Percentiles rank a stretch among this genome's conserved stretches.
These are phyloP conservation scores for Penicillium fuscoglaucum DNA, from an alignment of 2,329 filamentous ascomycete species.

Conservation along the genomic window DNA sequence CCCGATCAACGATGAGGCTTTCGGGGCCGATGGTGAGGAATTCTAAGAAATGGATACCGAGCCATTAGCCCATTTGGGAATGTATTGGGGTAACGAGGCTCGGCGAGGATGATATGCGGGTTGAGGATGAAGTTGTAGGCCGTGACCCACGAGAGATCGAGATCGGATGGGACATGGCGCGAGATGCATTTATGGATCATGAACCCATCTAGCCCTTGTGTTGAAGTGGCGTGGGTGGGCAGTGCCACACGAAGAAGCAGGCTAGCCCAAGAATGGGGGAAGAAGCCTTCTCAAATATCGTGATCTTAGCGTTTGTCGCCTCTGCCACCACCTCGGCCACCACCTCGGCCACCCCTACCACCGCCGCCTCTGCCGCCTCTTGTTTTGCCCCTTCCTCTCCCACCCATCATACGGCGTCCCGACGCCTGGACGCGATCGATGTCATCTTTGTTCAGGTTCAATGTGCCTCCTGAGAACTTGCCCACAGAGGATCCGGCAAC, in stretches of 20 bases:
- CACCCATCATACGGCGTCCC: slow-evolving; percentile 14
- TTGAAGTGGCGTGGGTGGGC: not conserved
- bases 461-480: slow-evolving; percentile 73
- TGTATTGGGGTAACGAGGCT: slow-evolving; percentile 53
- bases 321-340: slow-evolving; percentile 4
- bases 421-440: slow-evolving; percentile 45
- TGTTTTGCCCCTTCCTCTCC: slow-evolving; percentile 26
- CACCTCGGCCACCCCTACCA: slow-evolving; percentile 16
- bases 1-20: slow-evolving; percentile 43
- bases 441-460: slow-evolving; percentile 77
- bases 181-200: not conserved
- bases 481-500: slow-evolving; percentile 79
- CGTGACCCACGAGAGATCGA: slow-evolving; percentile 33
- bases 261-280: not conserved
- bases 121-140: slow-evolving; percentile 61
- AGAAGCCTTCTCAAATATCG: not conserved
- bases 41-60: slow-evolving; percentile 53
- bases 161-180: not conserved
- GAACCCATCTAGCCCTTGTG: not conserved
- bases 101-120: slow-evolving; percentile 53
- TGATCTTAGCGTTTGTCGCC: slow-evolving; percentile 13
- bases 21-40: slow-evolving; percentile 48
- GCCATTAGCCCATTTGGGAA: slow-evolving; percentile 58
- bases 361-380: slow-evolving; percentile 20
- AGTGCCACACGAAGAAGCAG: not conserved